phyloP scores from a whole-genome alignment of 345 rosid genomes.

The Gossypium mustelinum region DNA sequence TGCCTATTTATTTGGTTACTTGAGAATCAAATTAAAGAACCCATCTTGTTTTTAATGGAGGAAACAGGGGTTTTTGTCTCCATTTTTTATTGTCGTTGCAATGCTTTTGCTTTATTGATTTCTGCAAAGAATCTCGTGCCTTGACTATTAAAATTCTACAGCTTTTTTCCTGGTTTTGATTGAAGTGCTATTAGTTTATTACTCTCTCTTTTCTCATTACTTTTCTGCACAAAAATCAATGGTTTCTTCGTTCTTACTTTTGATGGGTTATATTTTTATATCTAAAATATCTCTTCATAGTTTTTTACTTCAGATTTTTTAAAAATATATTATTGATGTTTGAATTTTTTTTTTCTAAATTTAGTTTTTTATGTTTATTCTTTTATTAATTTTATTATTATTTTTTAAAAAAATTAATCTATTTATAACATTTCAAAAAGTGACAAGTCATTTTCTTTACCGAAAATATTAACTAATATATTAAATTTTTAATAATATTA shows the following conservation, averaged over 20 bases:
- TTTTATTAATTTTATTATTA: no score
- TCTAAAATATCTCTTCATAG: no score
- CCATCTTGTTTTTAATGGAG: not conserved
- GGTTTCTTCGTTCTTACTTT: no score
- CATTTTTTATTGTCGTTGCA: not conserved
- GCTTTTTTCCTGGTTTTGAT: not conserved
- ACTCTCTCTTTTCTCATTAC: not conserved
- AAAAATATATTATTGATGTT: no score
- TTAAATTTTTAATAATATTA: no score
- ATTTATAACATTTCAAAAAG: no score
- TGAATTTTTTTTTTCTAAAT: no score
- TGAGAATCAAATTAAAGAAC: not conserved
- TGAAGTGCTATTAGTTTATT: not conserved
- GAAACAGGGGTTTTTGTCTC: no score
- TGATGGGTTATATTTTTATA: not conserved
- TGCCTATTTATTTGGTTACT: slow-evolving; percentile 1
- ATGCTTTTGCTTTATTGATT: slow-evolving; percentile 1
- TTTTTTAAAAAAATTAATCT: no score
- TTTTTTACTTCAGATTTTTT: no score
- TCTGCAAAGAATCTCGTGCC: slow-evolving; percentile 10
- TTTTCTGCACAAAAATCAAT: not conserved
- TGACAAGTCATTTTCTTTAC: no score
- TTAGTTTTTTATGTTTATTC: no score
- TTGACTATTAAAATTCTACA: not conserved
- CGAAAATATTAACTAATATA: accelerated